phyloP scores from a whole-genome alignment of 1,284 basidiomycete genomes.

The Boletus mariae region DNA sequence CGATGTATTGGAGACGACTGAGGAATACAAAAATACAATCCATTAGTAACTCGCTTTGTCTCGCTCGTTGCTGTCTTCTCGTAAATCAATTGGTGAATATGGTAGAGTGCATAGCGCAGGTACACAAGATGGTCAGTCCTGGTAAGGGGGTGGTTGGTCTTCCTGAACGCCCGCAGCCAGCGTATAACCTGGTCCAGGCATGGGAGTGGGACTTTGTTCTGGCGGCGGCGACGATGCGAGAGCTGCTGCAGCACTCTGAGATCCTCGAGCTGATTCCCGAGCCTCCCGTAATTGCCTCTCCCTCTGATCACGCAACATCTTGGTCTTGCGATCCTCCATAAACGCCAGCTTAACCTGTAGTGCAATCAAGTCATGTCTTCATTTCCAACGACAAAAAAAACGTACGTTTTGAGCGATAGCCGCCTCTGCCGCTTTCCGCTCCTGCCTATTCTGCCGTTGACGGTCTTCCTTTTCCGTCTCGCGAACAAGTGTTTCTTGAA shows the following conservation, averaged over 20 bases:
- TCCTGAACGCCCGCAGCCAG: conserved; percentile 14
- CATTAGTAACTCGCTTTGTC: neutral
- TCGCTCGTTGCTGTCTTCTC: neutral
- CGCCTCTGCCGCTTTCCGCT: conserved; percentile 54
- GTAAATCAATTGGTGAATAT: neutral
- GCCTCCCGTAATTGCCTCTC: conserved; percentile 52
- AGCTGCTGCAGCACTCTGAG: neutral
- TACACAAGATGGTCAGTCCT: conserved; percentile 11
- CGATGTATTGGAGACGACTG: too few relatives aligned
- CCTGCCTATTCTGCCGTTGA: conserved; percentile 41
- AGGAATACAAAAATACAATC: neutral
- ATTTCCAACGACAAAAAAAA: neutral
- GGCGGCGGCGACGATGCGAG: neutral
- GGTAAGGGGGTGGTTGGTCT: conserved; percentile 24
- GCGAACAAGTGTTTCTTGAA: conserved; percentile 56
- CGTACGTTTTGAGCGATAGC: conserved; percentile 52
- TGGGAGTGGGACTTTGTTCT: neutral
- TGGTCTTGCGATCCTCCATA: conserved; percentile 67
- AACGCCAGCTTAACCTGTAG: conserved; percentile 66
- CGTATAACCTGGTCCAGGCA: conserved; percentile 25
- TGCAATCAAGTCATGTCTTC: neutral
- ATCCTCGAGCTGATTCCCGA: conserved; percentile 4
- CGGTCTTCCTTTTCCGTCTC: conserved; percentile 55
- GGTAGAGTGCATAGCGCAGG: conserved; percentile 6
- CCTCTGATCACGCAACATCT: conserved; percentile 49